These are phyloP conservation scores for Morella rubra DNA, from an alignment of 306 rosid species.

Conservation along the genomic window DNA sequence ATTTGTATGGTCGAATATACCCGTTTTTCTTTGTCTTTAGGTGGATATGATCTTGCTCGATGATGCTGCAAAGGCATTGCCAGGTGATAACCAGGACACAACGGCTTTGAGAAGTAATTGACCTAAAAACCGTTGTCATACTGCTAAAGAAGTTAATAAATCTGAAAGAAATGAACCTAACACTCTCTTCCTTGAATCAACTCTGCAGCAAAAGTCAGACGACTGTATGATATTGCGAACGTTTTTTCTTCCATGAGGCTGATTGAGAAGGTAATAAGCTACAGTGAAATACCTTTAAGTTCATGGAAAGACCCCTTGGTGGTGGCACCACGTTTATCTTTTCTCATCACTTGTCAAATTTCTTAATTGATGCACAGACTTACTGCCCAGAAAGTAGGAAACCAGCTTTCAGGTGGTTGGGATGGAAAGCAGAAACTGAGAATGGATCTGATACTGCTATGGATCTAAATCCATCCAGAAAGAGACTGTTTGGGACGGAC, in stretches of 20 bases:
- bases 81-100: constrained; percentile 44
- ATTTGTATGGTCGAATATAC: background rate
- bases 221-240: constrained; percentile 60
- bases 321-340: background rate
- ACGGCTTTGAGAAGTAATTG: constrained; percentile 47
- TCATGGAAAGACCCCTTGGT: background rate
- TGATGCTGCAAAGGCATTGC: constrained; percentile 49
- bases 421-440: constrained; percentile 29
- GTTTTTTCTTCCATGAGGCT: constrained; percentile 51
- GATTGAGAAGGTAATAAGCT: constrained; percentile 53
- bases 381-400: constrained; percentile 45
- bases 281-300: constrained; percentile 6
- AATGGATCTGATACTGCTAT: constrained; percentile 23
- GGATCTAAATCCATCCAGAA: constrained; percentile 24
- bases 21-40: constrained; percentile 24
- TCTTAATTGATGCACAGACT: constrained; percentile 34
- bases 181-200: background rate
- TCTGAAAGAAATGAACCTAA: background rate
- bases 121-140: constrained; percentile 3
- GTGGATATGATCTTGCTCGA: constrained; percentile 50
- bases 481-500: constrained; percentile 54
- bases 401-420: constrained; percentile 64
- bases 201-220: constrained; percentile 56
- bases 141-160: background rate
- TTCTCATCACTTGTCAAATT: background rate